phyloP scores from a whole-genome alignment of 495 filamentous ascomycete genomes.

The Penicillium steckii region DNA sequence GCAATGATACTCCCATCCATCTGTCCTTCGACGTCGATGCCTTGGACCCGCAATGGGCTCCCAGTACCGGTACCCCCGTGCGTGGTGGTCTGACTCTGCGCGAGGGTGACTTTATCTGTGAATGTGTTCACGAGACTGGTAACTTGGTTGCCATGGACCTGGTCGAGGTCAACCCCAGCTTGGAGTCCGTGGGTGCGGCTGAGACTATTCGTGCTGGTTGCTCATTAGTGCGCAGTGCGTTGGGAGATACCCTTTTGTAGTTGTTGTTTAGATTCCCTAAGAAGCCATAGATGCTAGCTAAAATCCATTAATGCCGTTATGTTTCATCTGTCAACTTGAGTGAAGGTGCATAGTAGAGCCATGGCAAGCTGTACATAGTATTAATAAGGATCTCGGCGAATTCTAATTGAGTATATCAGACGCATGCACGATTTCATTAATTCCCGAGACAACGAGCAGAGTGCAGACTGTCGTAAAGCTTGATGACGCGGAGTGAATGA shows the following conservation, averaged over 20 bases:
- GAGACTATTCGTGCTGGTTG: conserved; percentile 91
- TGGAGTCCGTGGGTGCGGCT: conserved; percentile 71
- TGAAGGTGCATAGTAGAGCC: too few species aligned
- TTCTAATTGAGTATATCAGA: too few species aligned
- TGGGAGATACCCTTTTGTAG: conserved; percentile 86
- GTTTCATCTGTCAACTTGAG: not conserved
- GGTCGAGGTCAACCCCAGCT: conserved; percentile 91
- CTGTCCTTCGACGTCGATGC: conserved; percentile 97
- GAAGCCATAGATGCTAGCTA: not conserved
- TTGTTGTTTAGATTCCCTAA: conserved; percentile 5
- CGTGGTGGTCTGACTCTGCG: conserved; percentile 92
- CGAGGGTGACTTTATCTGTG: conserved; percentile 97
- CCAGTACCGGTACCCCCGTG: conserved; percentile 93
- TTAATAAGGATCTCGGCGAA: too few species aligned
- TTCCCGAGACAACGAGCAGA: too few species aligned
- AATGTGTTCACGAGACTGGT: conserved; percentile 92
- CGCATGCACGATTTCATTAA: too few species aligned
- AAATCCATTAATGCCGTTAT: not conserved
- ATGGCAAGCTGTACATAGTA: too few species aligned
- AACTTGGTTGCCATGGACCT: conserved; percentile 89
- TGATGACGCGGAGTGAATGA: too few species aligned
- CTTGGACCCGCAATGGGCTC: conserved; percentile 92
- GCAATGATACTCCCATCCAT: conserved; percentile 91
- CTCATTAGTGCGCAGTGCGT: conserved; percentile 83
- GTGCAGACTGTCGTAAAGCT: too few species aligned